Base-by-base conservation (phyloP, 345 rosid genomes). In the Murraya koenigii region DNA sequence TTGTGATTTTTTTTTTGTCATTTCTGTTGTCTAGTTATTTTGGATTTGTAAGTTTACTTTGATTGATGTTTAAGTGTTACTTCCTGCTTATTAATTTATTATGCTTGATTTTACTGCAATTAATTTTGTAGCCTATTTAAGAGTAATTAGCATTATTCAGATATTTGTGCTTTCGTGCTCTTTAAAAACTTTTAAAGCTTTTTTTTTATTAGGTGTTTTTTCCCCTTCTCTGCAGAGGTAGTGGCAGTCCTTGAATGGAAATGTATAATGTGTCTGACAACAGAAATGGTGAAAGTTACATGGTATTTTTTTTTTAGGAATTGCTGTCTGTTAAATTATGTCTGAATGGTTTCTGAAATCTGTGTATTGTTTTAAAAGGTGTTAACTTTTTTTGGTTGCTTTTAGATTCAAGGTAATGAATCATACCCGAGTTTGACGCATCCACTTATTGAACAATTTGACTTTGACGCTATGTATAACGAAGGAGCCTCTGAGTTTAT, bases 401-500 rank as follows among this genome's bases (percentile, higher is more conserved):
- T 66, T 65, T 76, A 85, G 88, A 84, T 84, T 85, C 79, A 85
- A 85, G 88, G 83, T 78, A 75, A 87, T 15, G 88, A 77, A 80
- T 32, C 78, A 79, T 83, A 86, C 88, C 86, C 66, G 23, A 77
- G 74, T 71, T 84, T 81, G 84, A 79, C 58, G 62, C 84, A 69
- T 79, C 77, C 82, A 49, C 75, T 80, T 68, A 68, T 83, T 81
- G 84, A 87, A 72, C 85, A 84, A 89, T 81, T 86, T 77, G 86
- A 90, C 78, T 81, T 86, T 77, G 86, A 90, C 79, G 78, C 81
- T 49, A 95, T 93, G 99, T 92, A 93, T 80, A 87, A 87, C 25
- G 98, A 88, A 80, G 98, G 93, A 86, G 82, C 82, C 81, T 86
- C 97, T 69, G 99, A 90, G 83, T 85, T 87, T 79, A 77, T 81